These are phyloP conservation scores for Theileria parva DNA, from an alignment of 169 alveolate species.

Conservation along the genomic window DNA sequence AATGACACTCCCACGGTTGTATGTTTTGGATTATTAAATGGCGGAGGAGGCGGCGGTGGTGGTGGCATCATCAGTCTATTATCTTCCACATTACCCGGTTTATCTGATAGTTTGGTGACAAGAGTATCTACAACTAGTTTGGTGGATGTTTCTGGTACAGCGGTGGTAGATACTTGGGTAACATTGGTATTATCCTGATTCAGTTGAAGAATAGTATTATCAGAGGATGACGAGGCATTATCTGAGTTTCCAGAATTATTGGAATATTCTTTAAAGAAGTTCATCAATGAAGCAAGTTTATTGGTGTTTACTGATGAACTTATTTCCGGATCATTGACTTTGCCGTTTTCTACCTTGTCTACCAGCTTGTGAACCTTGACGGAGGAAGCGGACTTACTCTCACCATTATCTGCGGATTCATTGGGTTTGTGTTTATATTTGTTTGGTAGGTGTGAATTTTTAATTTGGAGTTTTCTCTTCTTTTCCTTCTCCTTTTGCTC, in stretches of 20 bases:
- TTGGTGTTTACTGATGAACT: neutral
- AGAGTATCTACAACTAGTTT: neutral
- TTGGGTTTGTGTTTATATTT: slow-evolving; percentile 23
- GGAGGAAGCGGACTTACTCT: neutral
- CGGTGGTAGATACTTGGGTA: neutral
- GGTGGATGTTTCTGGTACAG: neutral
- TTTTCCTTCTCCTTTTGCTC: slow-evolving; percentile 66
- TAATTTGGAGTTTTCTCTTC: slow-evolving; percentile 51
- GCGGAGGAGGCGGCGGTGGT: neutral
- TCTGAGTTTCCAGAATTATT: neutral
- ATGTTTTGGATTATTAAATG: neutral
- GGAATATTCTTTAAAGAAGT: slow-evolving; percentile 41
- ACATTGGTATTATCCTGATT: neutral
- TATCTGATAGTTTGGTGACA: neutral
- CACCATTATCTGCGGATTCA: neutral
- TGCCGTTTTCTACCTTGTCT: neutral
- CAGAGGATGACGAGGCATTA: neutral
- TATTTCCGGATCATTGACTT: neutral
- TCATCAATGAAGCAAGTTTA: slow-evolving; percentile 33
- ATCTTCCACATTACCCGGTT: neutral
- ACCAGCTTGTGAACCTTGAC: neutral
- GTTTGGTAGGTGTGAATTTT: slow-evolving; percentile 48
- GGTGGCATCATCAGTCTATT: neutral
- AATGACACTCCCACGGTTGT: neutral
- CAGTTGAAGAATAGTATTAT: neutral